Base-by-base conservation (phyloP, 371 early-diverging fungal genomes). In the Mucor sp. region DNA sequence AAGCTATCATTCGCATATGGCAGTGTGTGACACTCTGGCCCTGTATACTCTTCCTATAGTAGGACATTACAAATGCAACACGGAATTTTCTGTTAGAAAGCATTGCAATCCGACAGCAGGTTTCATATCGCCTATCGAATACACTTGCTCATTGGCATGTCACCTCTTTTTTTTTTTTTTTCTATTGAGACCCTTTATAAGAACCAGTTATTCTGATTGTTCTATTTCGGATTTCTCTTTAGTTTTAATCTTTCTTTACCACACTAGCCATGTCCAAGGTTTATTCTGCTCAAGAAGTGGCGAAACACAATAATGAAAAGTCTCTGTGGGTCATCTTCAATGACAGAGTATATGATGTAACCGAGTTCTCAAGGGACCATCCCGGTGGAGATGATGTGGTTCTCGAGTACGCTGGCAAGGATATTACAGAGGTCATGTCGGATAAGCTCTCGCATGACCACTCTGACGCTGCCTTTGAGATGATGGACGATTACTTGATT, bases 291-390 rank as follows among this genome's bases (percentile, higher is more conserved):
- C 65, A 77, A 9, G 91, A 97, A 70, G 89, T 95, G 28, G 85
- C 83, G 27, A 79, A 77, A 41, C 97, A 97, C 76, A 86, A 86
- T 58, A 81, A 62, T 28, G 69, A 65, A 0, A 75, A 85, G 43
- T 88, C 89, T 48, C 85, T 91, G 62, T 93, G 93, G 94, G 87
- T 96, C 15, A 83, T 91, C 35, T 84, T 85, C 66, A 83, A 89
- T 33, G 86, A 87, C 66, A 85, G 85, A 39, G 94, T 97, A 32
- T 97, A 95, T 74, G 94, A 97, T 79, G 85, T 97, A 50, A 90
- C 97, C 5, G 81, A 82, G 30, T 97, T 97, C 77, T 86, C 87
- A 19, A 71, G 77, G 4, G 92, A 90, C 75, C 95, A 94, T 74
- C 95, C 94, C 3, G 95, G 95, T 50, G 95, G 94, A 27, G 85